A percentile compares a stretch with the other conserved stretches of the same genome.
Evolutionary conservation across 1,284 basidiomycete species (phyloP).

Genomic region (Moesziomyces sp.): DNA sequence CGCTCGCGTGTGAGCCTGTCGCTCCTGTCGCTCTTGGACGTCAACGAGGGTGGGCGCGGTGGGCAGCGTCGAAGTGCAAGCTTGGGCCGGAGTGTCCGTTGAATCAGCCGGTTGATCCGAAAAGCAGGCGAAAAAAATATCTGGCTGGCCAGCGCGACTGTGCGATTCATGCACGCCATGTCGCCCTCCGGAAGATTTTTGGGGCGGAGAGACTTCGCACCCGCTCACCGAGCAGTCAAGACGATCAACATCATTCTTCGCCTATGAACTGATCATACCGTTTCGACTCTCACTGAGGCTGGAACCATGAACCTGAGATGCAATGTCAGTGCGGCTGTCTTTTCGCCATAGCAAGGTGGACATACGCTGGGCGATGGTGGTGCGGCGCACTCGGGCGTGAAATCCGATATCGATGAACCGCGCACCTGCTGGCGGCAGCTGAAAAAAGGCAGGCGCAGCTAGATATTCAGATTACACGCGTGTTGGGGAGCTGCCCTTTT

Average conservation of each 20-base stretch:
- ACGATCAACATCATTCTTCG: too few relatives aligned
- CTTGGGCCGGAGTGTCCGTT: conserved; percentile 13
- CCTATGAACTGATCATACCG: too few relatives aligned
- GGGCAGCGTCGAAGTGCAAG: background rate
- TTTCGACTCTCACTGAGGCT: too few relatives aligned
- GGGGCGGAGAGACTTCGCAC: conserved; percentile 24
- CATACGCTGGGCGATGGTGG: too few relatives aligned
- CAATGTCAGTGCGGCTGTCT: too few relatives aligned
- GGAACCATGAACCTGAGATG: too few relatives aligned
- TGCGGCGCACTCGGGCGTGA: conserved; percentile 17
- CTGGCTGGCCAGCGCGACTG: background rate
- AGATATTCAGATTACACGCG: background rate
- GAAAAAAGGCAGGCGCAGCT: background rate
- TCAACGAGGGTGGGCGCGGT: background rate
- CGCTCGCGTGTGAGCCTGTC: too few relatives aligned
- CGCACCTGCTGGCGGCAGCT: background rate
- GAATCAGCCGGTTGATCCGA: conserved; percentile 43
- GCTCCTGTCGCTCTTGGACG: background rate
- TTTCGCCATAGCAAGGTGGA: too few relatives aligned
- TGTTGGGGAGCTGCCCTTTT: background rate
- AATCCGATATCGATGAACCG: conserved; percentile 35
- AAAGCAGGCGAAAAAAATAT: background rate
- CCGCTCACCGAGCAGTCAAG: too few relatives aligned
- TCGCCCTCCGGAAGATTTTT: conserved; percentile 13
- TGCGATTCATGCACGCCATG: background rate